Percentiles rank a stretch among this genome's conserved stretches.
Conservation (phyloP, 1,284 basidiomycete genomes). For the Ustilago nuda region DNA sequence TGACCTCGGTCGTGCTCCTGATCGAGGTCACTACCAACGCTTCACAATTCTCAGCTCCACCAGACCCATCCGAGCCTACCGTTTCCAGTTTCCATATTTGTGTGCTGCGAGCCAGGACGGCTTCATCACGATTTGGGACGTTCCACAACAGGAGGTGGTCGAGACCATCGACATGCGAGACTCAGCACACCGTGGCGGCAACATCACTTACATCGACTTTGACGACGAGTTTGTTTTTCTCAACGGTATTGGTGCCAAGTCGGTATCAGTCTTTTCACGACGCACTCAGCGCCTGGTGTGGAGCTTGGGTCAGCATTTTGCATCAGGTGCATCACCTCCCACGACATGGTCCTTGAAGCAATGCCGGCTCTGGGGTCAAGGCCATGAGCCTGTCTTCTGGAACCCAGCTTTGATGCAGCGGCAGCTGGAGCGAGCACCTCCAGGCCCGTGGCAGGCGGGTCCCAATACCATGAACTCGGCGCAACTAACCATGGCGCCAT, state of each 20-base stretch:
- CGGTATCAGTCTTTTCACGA: constrained; percentile 49
- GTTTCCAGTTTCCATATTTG: constrained; percentile 58
- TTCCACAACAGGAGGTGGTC: constrained; percentile 35
- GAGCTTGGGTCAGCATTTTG: constrained; percentile 54
- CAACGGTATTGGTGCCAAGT: constrained; percentile 45
- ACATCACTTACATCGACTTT: constrained; percentile 64
- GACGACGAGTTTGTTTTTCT: constrained; percentile 61
- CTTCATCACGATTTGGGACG: constrained; percentile 44
- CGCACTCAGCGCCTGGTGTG: constrained; percentile 37
- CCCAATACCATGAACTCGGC: constrained; percentile 44
- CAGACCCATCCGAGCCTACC: constrained; percentile 50
- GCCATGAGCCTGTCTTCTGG: background rate
- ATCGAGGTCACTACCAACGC: constrained; percentile 52
- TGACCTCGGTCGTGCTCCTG: constrained; percentile 35
- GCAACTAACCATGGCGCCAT: constrained; percentile 42
- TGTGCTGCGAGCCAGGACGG: constrained; percentile 49
- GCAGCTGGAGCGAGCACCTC: constrained; percentile 7
- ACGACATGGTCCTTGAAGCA: constrained; percentile 23
- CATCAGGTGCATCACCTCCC: constrained; percentile 24
- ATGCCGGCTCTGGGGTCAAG: background rate
- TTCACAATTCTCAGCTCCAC: constrained; percentile 36
- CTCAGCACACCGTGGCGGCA: constrained; percentile 41
- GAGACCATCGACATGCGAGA: constrained; percentile 39
- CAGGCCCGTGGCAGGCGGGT: constrained; percentile 40
- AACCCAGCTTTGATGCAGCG: constrained; percentile 16